Base-by-base conservation (phyloP, 106 monocot genomes). In the Posidonia australis region DNA sequence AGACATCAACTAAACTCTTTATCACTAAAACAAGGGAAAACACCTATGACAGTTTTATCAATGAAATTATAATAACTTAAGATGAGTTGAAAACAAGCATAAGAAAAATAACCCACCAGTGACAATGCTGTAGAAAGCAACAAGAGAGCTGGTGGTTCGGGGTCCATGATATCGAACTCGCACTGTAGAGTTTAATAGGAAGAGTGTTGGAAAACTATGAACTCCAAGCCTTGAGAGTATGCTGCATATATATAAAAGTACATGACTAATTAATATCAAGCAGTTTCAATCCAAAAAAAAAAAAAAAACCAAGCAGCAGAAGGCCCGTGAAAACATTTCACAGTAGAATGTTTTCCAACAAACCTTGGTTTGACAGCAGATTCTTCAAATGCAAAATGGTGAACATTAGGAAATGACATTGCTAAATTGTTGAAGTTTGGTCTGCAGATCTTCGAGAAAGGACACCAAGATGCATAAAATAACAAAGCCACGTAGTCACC, bases 391-490 rank as follows among this genome's bases (percentile, higher is more conserved):
- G 87, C 73, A 77, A 92, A 84, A 78, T 92, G 92, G 0, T 30
- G 79, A 59, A 92, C 78, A 5, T 68, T 41, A 10, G 92, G 92
- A 72, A 92, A 92, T 53, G 86, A 53, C 29, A 69, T 64, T 18
- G 86, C 64, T 36, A 92, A 49, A 30, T 13, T 65, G 16, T 67
- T 49, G 54, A 87, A 92, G 47, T 84, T 84, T 31, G 83, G 81
- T 22, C 59, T 68, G 73, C 79, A 87, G n/a, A 66, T 66, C 58
- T 82, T 84, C 9, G 92, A 92, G 79, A 92, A 92, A 52, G 92
- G 86, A 58, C 92, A 92, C 92, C 92, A 92, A 19, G 92, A 80
- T 17, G 92, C 92, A 84, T 92, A 82, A 54, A 92, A 92, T 41
- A 92, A 75, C 58, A 92, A 44, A 13, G 87, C 83, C 5, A 84